Base-by-base conservation (phyloP, 148 eudicot genomes). In the Vaccinium myrtillus region DNA sequence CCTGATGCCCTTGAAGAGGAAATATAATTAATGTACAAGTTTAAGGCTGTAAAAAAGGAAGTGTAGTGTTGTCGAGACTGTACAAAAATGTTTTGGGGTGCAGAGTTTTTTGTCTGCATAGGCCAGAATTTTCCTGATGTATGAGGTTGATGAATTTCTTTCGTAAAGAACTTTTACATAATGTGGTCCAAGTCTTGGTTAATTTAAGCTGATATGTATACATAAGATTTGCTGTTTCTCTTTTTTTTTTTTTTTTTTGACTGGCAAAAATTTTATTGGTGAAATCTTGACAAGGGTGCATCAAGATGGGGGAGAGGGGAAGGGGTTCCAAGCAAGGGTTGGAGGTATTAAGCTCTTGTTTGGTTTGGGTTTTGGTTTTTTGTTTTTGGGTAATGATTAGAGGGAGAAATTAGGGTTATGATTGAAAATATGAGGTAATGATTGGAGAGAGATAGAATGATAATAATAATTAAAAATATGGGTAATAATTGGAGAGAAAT, bases 11-110 rank as follows among this genome's bases (percentile, higher is more conserved):
- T 30, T 69, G 18, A 39, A 69, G 74, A 30, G 39, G 74, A 70
- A 78, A 83, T 59, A 75, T 23, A 50, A 18, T 11, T 48, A 73
- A 23, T 21, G 81, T 49, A 85, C 75, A 69, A 69, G 74, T 69
- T 69, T 30, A 27, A 82, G 77, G 87, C 76, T 86, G 88, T 86
- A 86, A 79, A 86, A 69, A 83, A 69, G 74, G 74, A 69, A 69
- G 32, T 43, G 48, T 43, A 27, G 74, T n/a, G 80, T 79, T 56
- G 65, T 86, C 82, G 83, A 48, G 88, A 86, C 82, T 86, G 85
- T 86, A 86, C 73, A 67, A 73, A 84, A 85, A 86, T 82, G 61
- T 65, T 69, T 56, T 13, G 11, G 54, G 59, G 63, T 69, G 65
- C 63, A 70, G 83, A 79, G 75, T 43, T 19, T 69, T 69, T 69